Base-by-base conservation (phyloP, 2,329 filamentous ascomycete species). In the Fusarium nematophilum region DNA sequence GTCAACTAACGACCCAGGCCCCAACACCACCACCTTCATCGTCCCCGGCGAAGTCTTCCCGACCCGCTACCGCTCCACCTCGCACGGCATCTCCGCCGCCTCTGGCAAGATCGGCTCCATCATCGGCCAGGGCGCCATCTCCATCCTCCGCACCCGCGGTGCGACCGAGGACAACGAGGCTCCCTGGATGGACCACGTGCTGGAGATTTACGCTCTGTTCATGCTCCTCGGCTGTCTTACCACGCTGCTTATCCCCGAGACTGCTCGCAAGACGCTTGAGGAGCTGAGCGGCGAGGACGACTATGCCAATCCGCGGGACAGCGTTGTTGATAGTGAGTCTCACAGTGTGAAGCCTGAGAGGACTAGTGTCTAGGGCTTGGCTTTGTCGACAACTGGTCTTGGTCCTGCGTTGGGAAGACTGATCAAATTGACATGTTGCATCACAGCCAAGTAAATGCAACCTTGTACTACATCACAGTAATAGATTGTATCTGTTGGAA, bases 111-210 rank as follows among this genome's bases (percentile, higher is more conserved):
- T 85, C 57, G 83, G 83, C 15, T 82, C 81, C 66, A 84, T 85
- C 70, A 83, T 83, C 56, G 82, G 82, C 46, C 82, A 84, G 75
- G 81, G 82, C 33, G 83, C 84, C 66, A 85, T 87, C 64, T 80
- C 83, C 3, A 82, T 79, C 10, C 79, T 87, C 13, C 77, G 82
- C 42, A 81, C 79, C 9, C 71, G 71, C 11, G 78, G 79, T n/a
- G 79, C 76, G 13, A 76, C 77, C 27, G 52, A 63, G 7, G 62
- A 47, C 3, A 76, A 78, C 59, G 62, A 69, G 0, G 68, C 72
- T 13, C 90, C 89, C 2, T 93, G 90, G 90, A 83, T 93, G 74
- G 82, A 92, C 76, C 90, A 92, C 73, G 89, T 92, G 33, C 85
- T 93, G 70, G 80, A 91, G 80, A 92, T 92, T 66, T 84, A 83